phyloP scores from a whole-genome alignment of 805 yeast genomes.

The Candida tibetensis region DNA sequence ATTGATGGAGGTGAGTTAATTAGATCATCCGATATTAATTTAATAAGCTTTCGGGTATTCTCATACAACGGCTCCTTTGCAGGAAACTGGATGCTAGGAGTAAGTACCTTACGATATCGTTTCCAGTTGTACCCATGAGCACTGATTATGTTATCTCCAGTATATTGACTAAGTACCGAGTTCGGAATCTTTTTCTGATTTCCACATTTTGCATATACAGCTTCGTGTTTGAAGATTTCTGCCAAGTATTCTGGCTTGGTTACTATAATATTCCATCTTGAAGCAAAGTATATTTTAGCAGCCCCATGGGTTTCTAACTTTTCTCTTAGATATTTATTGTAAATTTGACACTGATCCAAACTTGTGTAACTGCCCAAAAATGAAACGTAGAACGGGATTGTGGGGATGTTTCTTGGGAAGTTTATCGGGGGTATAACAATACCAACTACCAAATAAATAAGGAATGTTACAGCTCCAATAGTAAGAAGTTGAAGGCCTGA shows the following conservation, averaged over 20 bases:
- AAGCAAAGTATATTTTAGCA: conserved; percentile 57
- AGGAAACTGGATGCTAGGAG: conserved; percentile 51
- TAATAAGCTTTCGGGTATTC: conserved; percentile 27
- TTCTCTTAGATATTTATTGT: conserved; percentile 38
- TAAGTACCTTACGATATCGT: conserved; percentile 42
- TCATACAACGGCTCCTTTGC: conserved; percentile 32
- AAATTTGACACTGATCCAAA: conserved; percentile 50
- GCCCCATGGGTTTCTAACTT: conserved; percentile 54
- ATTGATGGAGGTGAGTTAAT: conserved; percentile 8
- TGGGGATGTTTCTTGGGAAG: conserved; percentile 54
- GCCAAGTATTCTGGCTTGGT: conserved; percentile 46
- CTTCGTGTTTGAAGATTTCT: conserved; percentile 48
- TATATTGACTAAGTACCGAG: conserved; percentile 51
- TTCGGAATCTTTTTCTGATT: conserved; percentile 57
- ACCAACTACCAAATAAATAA: conserved; percentile 2
- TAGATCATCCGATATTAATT: background rate
- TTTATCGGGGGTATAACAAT: conserved; percentile 45
- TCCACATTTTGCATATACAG: conserved; percentile 55
- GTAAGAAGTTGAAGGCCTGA: background rate
- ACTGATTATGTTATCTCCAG: conserved; percentile 61
- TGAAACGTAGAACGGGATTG: conserved; percentile 59
- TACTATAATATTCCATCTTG: conserved; percentile 59
- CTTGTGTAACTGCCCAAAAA: conserved; percentile 44
- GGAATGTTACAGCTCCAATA: conserved; percentile 1
- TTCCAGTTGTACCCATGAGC: conserved; percentile 56